Evolutionary conservation across 371 early-diverging fungal species (phyloP), one percentile per base, ranked within the genome.

Genomic region (Zancudomyces culisetae): DNA sequence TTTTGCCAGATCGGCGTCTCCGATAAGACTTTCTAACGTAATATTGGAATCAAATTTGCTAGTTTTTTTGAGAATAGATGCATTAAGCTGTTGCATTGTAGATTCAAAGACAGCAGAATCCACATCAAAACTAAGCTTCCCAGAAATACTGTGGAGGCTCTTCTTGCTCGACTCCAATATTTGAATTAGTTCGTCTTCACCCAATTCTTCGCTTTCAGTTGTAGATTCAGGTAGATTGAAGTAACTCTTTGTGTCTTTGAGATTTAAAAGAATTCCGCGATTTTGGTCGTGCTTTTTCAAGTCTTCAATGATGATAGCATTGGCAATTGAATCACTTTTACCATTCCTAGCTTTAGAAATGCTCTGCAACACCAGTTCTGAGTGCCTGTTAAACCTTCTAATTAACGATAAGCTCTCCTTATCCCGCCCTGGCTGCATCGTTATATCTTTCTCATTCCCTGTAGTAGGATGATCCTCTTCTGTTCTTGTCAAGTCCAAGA

Each of bases 351-450:
- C 19, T 43, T 55, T 53, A n/a, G 59, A 50, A 4, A 56, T 55
- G 12, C 62, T 70, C 47, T 76, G 74, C 26, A 93, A 64, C 4
- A 92, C 82, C n/a, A 81, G 72, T 57, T 83, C 79, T 2, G 91
- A 87, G 57, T 90, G 90, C 30, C 86, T 79, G 53, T 94, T 94
- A 59, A 88, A 88, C 45, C 86, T 61, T 52, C 90, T 68, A 43
- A 94, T 86, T 21, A 94, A 66, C 1, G 90, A 80, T 47, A 88
- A 69, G 29, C 60, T 65, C 27, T 83, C 73, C 29, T 62, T 66
- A 23, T 69, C 69, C 39, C 65, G 55, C 15, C 90, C 87, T 0
- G 90, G 73, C 24, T 70, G 69, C 95, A 94, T 91, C 0, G 92
- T 88, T 42, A 79, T 71, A 63, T 94, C 91, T 1, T 90, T 88